phyloP scores from a whole-genome alignment of 2,329 filamentous ascomycete species.

The Penicillium digitatum region DNA sequence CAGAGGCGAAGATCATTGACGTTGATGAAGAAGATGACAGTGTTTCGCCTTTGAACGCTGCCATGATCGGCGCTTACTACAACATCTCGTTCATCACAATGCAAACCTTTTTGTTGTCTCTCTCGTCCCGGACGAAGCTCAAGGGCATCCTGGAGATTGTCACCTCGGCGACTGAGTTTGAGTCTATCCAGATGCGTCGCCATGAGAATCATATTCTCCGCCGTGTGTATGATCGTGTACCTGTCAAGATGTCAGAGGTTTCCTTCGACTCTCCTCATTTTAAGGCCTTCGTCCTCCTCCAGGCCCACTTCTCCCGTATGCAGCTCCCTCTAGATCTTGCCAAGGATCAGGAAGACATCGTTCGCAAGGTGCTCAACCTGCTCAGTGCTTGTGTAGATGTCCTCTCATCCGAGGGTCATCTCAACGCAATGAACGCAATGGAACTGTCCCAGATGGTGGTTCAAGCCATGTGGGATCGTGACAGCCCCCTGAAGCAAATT shows the following conservation, averaged over 20 bases:
- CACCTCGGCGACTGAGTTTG: slow-evolving; percentile 94
- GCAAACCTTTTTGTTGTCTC: slow-evolving; percentile 93
- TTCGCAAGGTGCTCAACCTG: slow-evolving; percentile 79
- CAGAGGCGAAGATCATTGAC: slow-evolving; percentile 92
- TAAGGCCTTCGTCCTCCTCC: slow-evolving; percentile 94
- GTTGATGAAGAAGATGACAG: slow-evolving; percentile 91
- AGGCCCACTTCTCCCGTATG: slow-evolving; percentile 97
- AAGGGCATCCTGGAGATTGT: slow-evolving; percentile 97
- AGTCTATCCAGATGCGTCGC: slow-evolving; percentile 86
- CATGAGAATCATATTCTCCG: slow-evolving; percentile 85
- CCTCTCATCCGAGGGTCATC: slow-evolving; percentile 86
- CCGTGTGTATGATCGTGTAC: slow-evolving; percentile 88
- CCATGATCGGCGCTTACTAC: slow-evolving; percentile 98
- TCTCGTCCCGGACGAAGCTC: slow-evolving; percentile 83
- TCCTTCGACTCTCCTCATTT: slow-evolving; percentile 93
- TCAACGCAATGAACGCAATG: slow-evolving; percentile 98
- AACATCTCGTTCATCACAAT: slow-evolving; percentile 99
- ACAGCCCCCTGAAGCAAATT: slow-evolving; percentile 95
- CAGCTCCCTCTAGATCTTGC: slow-evolving; percentile 91
- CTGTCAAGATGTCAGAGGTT: slow-evolving; percentile 87
- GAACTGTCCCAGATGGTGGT: slow-evolving; percentile 99
- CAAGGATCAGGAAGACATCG: slow-evolving; percentile 87
- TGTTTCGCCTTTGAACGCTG: slow-evolving; percentile 84
- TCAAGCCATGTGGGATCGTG: slow-evolving; percentile 97
- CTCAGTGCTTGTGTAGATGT: slow-evolving; percentile 93